A percentile compares a stretch with the other conserved stretches of the same genome.
phyloP scores from a whole-genome alignment of 176 grass and related monocot species.

The Eleusine coracana region DNA sequence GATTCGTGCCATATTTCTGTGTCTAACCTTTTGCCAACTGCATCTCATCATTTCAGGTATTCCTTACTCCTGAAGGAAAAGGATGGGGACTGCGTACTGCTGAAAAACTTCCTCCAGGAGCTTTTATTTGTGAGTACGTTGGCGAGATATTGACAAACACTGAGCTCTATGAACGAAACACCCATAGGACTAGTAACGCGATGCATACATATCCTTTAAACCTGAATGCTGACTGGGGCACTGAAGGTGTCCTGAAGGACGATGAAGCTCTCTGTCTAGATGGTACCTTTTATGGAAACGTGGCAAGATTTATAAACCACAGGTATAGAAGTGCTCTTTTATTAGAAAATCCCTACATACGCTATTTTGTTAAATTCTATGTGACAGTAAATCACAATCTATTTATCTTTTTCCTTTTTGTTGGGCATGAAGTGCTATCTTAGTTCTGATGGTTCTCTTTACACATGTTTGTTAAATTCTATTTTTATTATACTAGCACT shows the following conservation, averaged over 20 bases:
- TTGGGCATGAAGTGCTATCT: not conserved
- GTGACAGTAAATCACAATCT: not conserved
- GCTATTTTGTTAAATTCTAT: not conserved
- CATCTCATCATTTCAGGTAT: constrained; percentile 62
- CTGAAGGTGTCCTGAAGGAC: constrained; percentile 80
- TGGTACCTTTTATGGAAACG: constrained; percentile 85
- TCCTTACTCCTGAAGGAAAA: constrained; percentile 68
- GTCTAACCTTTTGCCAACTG: constrained; percentile 21
- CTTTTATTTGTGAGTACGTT: constrained; percentile 90
- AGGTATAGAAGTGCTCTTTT: constrained; percentile 49
- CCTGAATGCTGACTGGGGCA: constrained; percentile 82
- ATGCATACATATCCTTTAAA: constrained; percentile 77
- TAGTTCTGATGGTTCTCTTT: not conserved
- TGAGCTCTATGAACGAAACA: constrained; percentile 73
- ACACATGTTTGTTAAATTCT: not conserved
- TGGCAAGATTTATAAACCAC: constrained; percentile 95
- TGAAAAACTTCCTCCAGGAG: constrained; percentile 67
- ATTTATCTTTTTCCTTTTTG: not conserved
- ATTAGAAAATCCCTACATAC: not conserved
- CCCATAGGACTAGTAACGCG: constrained; percentile 37
- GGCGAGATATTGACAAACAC: constrained; percentile 96
- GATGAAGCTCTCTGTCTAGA: constrained; percentile 89
- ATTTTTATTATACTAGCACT: not conserved
- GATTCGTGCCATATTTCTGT: not conserved
- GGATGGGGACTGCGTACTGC: constrained; percentile 76